A percentile compares a stretch with the other conserved stretches of the same genome.
These are phyloP conservation scores for Yarrowia galli DNA, from an alignment of 1,139 yeast species.

Conservation along the genomic window DNA sequence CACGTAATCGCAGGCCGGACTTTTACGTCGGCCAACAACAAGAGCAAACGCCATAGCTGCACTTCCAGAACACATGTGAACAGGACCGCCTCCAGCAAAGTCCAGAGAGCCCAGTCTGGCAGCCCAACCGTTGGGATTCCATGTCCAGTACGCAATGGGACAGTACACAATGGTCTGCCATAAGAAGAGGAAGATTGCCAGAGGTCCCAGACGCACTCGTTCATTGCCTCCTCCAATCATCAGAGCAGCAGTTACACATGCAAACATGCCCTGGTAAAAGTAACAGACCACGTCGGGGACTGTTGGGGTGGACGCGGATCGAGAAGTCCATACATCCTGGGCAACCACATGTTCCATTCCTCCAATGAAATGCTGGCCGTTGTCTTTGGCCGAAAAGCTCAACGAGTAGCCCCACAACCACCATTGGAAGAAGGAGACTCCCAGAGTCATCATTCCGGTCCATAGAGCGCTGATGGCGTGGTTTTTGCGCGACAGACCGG, in stretches of 20 bases:
- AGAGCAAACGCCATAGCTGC: conserved; percentile 67
- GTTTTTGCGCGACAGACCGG: conserved; percentile 89
- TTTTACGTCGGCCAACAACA: conserved; percentile 59
- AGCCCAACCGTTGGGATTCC: conserved; percentile 69
- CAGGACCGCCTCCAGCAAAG: conserved; percentile 71
- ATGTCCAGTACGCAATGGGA: conserved; percentile 71
- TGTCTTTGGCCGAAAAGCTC: conserved; percentile 67
- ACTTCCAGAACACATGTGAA: conserved; percentile 68
- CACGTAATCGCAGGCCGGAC: conserved; percentile 43
- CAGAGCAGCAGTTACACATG: conserved; percentile 60
- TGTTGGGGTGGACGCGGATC: conserved; percentile 63
- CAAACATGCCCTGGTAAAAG: conserved; percentile 75
- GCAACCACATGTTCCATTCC: conserved; percentile 79
- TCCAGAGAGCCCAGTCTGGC: conserved; percentile 60
- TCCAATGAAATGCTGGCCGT: conserved; percentile 68
- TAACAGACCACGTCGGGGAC: conserved; percentile 89
- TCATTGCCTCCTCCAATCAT: conserved; percentile 68
- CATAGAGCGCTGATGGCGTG: conserved; percentile 91
- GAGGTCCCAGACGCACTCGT: conserved; percentile 63
- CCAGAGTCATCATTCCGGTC: conserved; percentile 89
- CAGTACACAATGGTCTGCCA: conserved; percentile 69
- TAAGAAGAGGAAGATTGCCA: conserved; percentile 59
- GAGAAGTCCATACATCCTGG: conserved; percentile 80
- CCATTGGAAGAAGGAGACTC: conserved; percentile 89
- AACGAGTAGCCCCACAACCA: conserved; percentile 96